Percentiles rank a stretch among this genome's conserved stretches.
phyloP scores from a whole-genome alignment of 2,329 filamentous ascomycete genomes.

The Trematosphaeria pertusa region DNA sequence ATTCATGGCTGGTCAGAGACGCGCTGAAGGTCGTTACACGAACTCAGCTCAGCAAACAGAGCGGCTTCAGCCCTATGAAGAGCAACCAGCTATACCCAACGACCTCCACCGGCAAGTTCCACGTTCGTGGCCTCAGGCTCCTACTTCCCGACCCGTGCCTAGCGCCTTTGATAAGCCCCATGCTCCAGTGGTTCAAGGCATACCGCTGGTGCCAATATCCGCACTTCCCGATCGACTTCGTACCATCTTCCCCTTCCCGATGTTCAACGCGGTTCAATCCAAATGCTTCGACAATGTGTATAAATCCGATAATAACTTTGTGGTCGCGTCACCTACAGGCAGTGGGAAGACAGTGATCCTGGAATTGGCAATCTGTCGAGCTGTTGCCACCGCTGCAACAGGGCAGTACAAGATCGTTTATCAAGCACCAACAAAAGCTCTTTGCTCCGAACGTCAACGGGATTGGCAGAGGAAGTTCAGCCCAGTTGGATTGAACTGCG shows the following conservation, averaged over 20 bases:
- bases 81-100: not conserved
- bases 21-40: slow-evolving; percentile 14
- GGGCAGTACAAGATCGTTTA: slow-evolving; percentile 82
- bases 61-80: slow-evolving; percentile 1
- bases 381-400: slow-evolving; percentile 63
- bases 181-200: slow-evolving; percentile 61
- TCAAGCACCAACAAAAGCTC: slow-evolving; percentile 82
- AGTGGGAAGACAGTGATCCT: slow-evolving; percentile 85
- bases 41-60: not conserved
- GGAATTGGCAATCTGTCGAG: slow-evolving; percentile 80
- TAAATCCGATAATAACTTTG: slow-evolving; percentile 74
- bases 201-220: slow-evolving; percentile 64
- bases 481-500: slow-evolving; percentile 70
- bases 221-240: slow-evolving; percentile 73
- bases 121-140: not conserved
- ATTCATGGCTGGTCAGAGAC: slow-evolving; percentile 45
- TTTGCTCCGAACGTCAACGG: slow-evolving; percentile 76
- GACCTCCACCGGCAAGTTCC: not conserved
- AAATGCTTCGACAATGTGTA: slow-evolving; percentile 76
- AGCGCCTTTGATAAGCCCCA: not conserved
- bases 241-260: slow-evolving; percentile 72
- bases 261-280: slow-evolving; percentile 85
- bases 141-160: not conserved
- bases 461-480: slow-evolving; percentile 82
- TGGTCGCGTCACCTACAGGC: slow-evolving; percentile 81